These are phyloP conservation scores for Chloris gayana DNA, from an alignment of 176 grass and related monocot species.

Conservation along the genomic window DNA sequence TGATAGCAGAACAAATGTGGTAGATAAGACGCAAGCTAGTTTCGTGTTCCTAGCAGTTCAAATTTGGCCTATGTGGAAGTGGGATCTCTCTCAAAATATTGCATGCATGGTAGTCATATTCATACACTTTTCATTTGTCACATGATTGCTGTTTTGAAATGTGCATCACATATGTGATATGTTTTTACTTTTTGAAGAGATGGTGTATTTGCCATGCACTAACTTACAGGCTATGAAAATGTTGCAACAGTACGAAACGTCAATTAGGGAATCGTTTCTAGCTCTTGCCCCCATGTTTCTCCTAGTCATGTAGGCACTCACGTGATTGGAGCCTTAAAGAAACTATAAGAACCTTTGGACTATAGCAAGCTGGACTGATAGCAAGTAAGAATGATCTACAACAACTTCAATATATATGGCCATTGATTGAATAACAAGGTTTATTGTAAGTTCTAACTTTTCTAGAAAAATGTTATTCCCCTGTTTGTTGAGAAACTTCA, in stretches of 20 bases:
- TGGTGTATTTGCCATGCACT: constrained; percentile 27
- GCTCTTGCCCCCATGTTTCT: not conserved
- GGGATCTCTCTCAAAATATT: constrained; percentile 46
- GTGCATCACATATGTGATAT: constrained; percentile 16
- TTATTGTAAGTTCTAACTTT: not conserved
- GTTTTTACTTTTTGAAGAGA: constrained; percentile 24
- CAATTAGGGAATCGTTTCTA: constrained; percentile 6
- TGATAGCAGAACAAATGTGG: constrained; percentile 24
- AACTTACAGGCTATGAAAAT: constrained; percentile 28
- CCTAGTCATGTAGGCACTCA: constrained; percentile 7
- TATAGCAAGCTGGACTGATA: constrained; percentile 18
- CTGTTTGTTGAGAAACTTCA: constrained; percentile 18
- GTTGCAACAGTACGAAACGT: not conserved
- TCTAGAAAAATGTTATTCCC: not conserved
- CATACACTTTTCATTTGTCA: constrained; percentile 27
- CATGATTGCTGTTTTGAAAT: constrained; percentile 48
- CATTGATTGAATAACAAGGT: constrained; percentile 1
- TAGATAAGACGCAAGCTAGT: constrained; percentile 26
- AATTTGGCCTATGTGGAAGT: constrained; percentile 24
- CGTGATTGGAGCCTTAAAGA: constrained; percentile 27
- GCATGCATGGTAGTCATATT: constrained; percentile 32
- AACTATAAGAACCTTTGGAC: not conserved
- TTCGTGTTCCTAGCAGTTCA: constrained; percentile 24
- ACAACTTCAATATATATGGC: not conserved
- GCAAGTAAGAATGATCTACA: not conserved